phyloP scores from a whole-genome alignment of 1,284 basidiomycete species.

The Rhizoctonia solani region DNA sequence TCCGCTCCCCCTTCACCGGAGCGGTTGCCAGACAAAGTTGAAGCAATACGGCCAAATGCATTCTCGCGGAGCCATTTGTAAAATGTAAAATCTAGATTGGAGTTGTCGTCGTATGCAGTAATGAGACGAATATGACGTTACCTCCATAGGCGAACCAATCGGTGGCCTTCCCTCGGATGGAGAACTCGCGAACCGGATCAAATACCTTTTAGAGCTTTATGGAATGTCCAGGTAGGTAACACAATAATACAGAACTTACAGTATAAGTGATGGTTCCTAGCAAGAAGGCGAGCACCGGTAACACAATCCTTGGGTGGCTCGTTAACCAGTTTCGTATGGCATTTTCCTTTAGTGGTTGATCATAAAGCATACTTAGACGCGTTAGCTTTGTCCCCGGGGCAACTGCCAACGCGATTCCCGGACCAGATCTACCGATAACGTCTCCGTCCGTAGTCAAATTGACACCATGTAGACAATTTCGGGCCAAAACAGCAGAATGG shows the following conservation, averaged over 20 bases:
- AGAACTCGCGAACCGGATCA: constrained; percentile 86
- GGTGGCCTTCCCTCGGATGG: constrained; percentile 80
- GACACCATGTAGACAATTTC: constrained; percentile 83
- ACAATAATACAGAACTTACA: constrained; percentile 52
- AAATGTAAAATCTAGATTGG: constrained; percentile 56
- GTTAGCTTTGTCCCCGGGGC: constrained; percentile 51
- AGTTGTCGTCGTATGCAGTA: not conserved
- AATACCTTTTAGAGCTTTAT: constrained; percentile 63
- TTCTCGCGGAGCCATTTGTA: constrained; percentile 71
- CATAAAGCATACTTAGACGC: constrained; percentile 68
- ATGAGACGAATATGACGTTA: constrained; percentile 44
- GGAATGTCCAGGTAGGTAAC: not conserved
- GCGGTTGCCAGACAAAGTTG: constrained; percentile 40
- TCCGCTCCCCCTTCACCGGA: constrained; percentile 35
- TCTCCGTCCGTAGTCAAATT: constrained; percentile 48
- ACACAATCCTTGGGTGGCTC: constrained; percentile 81
- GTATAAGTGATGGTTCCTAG: constrained; percentile 88
- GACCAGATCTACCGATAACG: constrained; percentile 21
- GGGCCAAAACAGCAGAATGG: constrained; percentile 77
- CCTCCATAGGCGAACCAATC: constrained; percentile 80
- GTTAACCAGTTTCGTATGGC: constrained; percentile 81
- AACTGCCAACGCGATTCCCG: constrained; percentile 39
- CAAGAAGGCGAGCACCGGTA: constrained; percentile 86
- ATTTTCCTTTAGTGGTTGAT: constrained; percentile 76
- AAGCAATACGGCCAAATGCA: constrained; percentile 56